These are phyloP conservation scores for Suhomyces maxii DNA, from an alignment of 1,139 yeast genomes.

Conservation along the genomic window DNA sequence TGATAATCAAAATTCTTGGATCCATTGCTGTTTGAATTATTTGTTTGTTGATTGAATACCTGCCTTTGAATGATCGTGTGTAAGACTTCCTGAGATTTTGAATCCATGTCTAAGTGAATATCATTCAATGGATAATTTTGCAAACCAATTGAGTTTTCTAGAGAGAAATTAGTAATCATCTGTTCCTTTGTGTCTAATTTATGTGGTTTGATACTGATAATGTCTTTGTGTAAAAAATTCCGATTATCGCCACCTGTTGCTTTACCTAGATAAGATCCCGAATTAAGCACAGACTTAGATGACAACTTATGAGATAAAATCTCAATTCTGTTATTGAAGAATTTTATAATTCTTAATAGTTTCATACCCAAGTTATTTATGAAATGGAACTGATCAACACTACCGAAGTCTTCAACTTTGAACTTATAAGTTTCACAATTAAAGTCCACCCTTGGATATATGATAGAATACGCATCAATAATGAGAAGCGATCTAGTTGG, in stretches of 20 bases:
- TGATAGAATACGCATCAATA: slow-evolving; percentile 36
- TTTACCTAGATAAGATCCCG: slow-evolving; percentile 19
- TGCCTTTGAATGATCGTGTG: slow-evolving; percentile 10
- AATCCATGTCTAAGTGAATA: slow-evolving; percentile 10
- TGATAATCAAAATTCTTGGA: slow-evolving; percentile 21
- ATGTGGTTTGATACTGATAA: slow-evolving; percentile 24
- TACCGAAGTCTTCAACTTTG: slow-evolving; percentile 6
- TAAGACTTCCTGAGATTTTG: slow-evolving; percentile 2
- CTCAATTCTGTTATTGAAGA: slow-evolving; percentile 29
- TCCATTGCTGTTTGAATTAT: slow-evolving; percentile 1
- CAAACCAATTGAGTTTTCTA: slow-evolving; percentile 17
- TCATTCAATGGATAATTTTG: slow-evolving; percentile 28
- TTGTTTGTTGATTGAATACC: slow-evolving; percentile 5
- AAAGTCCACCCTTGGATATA: slow-evolving; percentile 35
- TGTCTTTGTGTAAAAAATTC: slow-evolving; percentile 18
- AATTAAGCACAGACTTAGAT: slow-evolving; percentile 21
- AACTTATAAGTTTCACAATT: slow-evolving; percentile 24
- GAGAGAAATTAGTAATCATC: slow-evolving; percentile 20
- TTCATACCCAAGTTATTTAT: slow-evolving; percentile 18
- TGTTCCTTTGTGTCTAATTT: slow-evolving; percentile 26
- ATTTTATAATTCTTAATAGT: slow-evolving; percentile 27
- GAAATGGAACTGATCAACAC: slow-evolving; percentile 10
- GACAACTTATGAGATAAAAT: slow-evolving; percentile 29
- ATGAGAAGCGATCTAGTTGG: slow-evolving; percentile 36
- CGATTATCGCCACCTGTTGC: slow-evolving; percentile 8